These are phyloP conservation scores for Colletotrichum sp. DNA, from an alignment of 2,329 filamentous ascomycete genomes.

Conservation along the genomic window DNA sequence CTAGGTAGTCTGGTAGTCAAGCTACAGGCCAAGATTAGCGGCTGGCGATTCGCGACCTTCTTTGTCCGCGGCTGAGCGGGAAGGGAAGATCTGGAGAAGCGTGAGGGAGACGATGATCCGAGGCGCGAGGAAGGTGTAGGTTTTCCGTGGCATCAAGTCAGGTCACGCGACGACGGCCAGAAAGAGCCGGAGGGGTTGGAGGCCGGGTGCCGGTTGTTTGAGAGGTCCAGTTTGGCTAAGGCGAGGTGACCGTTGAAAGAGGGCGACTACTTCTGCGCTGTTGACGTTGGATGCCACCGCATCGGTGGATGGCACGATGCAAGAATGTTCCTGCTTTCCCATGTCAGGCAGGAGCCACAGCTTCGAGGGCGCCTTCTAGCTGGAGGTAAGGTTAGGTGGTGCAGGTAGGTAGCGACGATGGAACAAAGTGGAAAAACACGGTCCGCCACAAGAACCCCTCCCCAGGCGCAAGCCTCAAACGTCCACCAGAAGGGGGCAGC, in stretches of 20 bases:
- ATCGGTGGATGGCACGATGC: neutral
- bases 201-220: neutral
- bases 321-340: neutral
- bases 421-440: neutral
- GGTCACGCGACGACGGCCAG: neutral
- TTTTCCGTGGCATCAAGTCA: neutral
- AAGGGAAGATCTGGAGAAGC: neutral
- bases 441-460: neutral
- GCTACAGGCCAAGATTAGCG: neutral
- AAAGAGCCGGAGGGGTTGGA: neutral
- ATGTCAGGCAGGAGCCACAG: neutral
- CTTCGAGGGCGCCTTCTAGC: neutral
- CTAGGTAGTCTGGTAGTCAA: neutral
- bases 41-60: neutral
- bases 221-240: neutral
- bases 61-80: neutral
- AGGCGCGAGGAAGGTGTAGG: neutral
- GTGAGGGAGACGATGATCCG: neutral
- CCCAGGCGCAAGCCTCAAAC: neutral
- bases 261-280: neutral
- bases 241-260: neutral
- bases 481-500: neutral
- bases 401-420: neutral
- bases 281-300: neutral
- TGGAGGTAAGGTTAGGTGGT: neutral